phyloP scores from a whole-genome alignment of 164 flowering plant species.

The Protea cynaroides region DNA sequence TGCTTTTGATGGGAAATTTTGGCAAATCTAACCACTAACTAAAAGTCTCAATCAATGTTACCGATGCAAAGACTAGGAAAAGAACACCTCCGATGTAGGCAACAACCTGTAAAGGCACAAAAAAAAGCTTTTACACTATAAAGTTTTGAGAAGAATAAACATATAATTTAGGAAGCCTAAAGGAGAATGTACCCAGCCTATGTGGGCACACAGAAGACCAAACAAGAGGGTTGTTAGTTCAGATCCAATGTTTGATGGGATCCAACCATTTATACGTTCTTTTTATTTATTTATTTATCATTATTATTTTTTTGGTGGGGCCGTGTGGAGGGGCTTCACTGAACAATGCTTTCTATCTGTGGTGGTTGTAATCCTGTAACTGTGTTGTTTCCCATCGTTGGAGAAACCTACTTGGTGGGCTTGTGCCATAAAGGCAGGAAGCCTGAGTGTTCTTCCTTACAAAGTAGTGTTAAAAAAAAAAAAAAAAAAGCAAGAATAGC shows the following conservation, averaged over 20 bases:
- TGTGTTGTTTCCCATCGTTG: neutral
- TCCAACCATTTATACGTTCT: neutral
- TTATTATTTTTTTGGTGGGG: too few relatives aligned
- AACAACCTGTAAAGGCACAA: conserved; percentile 41
- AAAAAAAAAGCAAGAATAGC: too few relatives aligned
- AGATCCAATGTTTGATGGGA: neutral
- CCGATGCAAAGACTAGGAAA: conserved; percentile 79
- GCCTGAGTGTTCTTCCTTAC: too few relatives aligned
- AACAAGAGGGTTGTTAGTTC: neutral
- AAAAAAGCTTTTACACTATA: neutral
- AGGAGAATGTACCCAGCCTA: neutral
- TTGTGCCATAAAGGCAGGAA: too few relatives aligned
- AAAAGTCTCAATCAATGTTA: conserved; percentile 71
- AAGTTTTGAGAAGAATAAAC: too few relatives aligned
- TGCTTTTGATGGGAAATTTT: neutral
- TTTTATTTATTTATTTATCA: too few relatives aligned
- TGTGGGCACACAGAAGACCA: neutral
- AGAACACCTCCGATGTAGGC: conserved; percentile 82
- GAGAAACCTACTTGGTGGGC: neutral
- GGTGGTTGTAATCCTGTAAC: neutral
- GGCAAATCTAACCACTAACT: conserved; percentile 17
- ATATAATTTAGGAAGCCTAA: neutral
- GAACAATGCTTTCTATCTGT: neutral
- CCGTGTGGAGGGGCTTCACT: too few relatives aligned
- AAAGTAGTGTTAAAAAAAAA: too few relatives aligned